Conservation (phyloP, 192 early-diverging fungal genomes). For the Tieghemiomyces parasiticus region DNA sequence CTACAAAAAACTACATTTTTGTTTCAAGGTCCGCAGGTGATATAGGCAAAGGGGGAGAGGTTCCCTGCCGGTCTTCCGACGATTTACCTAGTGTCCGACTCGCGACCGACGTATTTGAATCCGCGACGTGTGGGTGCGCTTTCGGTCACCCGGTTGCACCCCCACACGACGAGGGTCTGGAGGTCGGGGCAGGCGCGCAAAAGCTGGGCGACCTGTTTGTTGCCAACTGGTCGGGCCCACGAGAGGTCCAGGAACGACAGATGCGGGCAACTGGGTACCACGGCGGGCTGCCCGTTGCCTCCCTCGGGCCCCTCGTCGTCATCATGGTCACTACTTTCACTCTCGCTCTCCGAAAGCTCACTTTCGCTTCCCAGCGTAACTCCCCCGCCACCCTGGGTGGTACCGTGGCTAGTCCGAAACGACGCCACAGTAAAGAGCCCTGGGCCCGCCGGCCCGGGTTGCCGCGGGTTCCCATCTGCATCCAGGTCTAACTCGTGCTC, state of each 20-base stretch:
- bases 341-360: too few species aligned
- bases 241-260: conserved; percentile 48
- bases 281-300: neutral
- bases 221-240: conserved; percentile 63
- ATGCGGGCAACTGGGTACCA: conserved; percentile 18
- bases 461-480: neutral
- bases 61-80: too few species aligned
- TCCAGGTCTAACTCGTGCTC: neutral
- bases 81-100: conserved; percentile 26
- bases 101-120: conserved; percentile 35
- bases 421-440: neutral
- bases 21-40: too few species aligned
- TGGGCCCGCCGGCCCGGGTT: neutral
- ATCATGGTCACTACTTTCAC: conserved; percentile 2
- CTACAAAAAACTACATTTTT: too few species aligned
- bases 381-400: neutral
- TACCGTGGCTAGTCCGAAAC: neutral
- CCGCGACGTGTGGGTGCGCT: conserved; percentile 32
- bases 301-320: conserved; percentile 10
- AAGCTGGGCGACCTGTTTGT: conserved; percentile 44
- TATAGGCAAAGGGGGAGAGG: too few species aligned
- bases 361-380: neutral
- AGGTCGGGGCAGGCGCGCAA: conserved; percentile 32
- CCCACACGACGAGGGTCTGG: conserved; percentile 46
- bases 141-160: conserved; percentile 48